A percentile compares a stretch with the other conserved stretches of the same genome.
Conservation (phyloP, 176 grass and related monocot genomes). For the Triticum aestivum region DNA sequence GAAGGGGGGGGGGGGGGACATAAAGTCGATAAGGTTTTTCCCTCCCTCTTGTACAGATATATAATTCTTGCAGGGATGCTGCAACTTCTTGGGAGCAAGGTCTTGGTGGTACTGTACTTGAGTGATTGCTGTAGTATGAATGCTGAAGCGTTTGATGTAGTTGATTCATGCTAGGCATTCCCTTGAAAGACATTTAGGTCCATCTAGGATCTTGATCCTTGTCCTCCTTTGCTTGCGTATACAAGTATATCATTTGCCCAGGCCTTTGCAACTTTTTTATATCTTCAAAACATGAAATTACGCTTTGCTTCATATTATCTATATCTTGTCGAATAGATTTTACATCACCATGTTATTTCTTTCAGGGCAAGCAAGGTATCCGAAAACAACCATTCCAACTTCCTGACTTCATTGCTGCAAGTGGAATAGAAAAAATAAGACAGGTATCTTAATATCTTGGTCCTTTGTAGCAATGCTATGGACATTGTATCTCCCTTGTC, state of each 20-base stretch:
- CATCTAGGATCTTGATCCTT: slow-evolving; percentile 18
- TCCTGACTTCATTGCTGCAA: slow-evolving; percentile 97
- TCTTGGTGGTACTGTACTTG: slow-evolving; percentile 48
- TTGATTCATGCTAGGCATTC: slow-evolving; percentile 41
- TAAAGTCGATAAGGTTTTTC: slow-evolving; percentile 53
- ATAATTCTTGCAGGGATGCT: slow-evolving; percentile 78
- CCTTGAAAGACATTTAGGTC: slow-evolving; percentile 29
- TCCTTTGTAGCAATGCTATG: neutral
- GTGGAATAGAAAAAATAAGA: slow-evolving; percentile 99
- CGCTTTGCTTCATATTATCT: slow-evolving; percentile 13
- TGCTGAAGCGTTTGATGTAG: slow-evolving; percentile 40
- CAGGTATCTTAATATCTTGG: slow-evolving; percentile 49
- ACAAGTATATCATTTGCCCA: neutral
- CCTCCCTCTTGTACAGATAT: slow-evolving; percentile 74
- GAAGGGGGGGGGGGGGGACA: slow-evolving; percentile 31
- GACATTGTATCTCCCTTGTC: neutral
- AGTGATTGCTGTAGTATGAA: slow-evolving; percentile 45
- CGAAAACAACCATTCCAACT: slow-evolving; percentile 93
- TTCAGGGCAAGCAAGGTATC: slow-evolving; percentile 91
- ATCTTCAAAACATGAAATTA: neutral
- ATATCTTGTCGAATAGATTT: slow-evolving; percentile 15
- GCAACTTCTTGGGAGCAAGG: slow-evolving; percentile 56
- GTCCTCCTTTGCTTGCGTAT: neutral
- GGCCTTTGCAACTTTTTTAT: neutral
- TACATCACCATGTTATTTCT: slow-evolving; percentile 42